phyloP scores from a whole-genome alignment of 768 basidiomycete genomes.

The Rhodotorula graminis region DNA sequence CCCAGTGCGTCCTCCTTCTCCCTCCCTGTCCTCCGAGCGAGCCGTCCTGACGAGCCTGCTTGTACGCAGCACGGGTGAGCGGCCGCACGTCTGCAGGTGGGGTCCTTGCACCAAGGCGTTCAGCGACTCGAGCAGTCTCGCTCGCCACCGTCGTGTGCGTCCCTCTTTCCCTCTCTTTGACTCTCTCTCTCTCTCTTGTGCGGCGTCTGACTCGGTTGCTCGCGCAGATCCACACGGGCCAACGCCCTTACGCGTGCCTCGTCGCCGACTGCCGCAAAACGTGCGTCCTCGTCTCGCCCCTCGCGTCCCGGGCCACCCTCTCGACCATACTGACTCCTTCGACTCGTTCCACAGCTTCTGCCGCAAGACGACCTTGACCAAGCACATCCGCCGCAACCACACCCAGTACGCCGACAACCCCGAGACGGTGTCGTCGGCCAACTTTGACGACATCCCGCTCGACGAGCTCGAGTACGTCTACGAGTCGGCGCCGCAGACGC shows the following conservation, averaged over 20 bases:
- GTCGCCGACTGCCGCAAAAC: slow-evolving; percentile 42
- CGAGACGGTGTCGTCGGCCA: slow-evolving; percentile 20
- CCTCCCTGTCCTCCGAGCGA: too few species aligned
- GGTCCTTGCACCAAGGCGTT: slow-evolving; percentile 75
- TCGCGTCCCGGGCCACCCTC: background rate
- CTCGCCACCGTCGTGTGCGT: slow-evolving; percentile 77
- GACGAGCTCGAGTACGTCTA: background rate
- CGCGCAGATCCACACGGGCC: slow-evolving; percentile 46
- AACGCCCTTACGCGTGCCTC: slow-evolving; percentile 48
- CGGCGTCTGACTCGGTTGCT: too few species aligned
- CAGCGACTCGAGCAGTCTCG: slow-evolving; percentile 84
- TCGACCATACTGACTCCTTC: background rate
- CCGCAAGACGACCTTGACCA: slow-evolving; percentile 49
- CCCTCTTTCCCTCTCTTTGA: background rate
- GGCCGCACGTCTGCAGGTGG: slow-evolving; percentile 77
- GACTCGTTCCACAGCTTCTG: slow-evolving; percentile 42
- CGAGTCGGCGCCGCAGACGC: slow-evolving; percentile 2
- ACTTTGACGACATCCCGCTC: slow-evolving; percentile 9
- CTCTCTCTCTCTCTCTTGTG: too few species aligned
- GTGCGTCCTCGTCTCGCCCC: slow-evolving; percentile 30
- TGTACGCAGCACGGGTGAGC: slow-evolving; percentile 62
- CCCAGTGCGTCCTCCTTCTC: slow-evolving; percentile 56
- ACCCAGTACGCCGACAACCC: slow-evolving; percentile 33
- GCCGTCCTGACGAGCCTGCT: background rate
- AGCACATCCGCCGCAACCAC: slow-evolving; percentile 48